These are phyloP conservation scores for Leccinum subspadiceum DNA, from an alignment of 1,284 basidiomycete genomes.

Conservation along the genomic window DNA sequence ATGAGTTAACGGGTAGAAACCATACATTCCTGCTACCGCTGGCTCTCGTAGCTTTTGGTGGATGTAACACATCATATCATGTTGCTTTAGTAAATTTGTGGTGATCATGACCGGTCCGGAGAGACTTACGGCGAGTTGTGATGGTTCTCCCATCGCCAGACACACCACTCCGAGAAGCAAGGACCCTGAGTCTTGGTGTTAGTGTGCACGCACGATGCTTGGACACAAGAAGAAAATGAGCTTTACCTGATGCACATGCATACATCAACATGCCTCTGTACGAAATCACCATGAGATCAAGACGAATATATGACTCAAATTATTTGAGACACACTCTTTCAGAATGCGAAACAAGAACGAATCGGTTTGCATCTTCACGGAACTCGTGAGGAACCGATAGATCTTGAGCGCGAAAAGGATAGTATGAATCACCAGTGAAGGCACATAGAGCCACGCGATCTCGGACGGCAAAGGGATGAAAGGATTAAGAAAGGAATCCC, in stretches of 20 bases:
- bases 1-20: conserved; percentile 6
- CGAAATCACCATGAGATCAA: neutral
- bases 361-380: conserved; percentile 13
- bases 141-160: neutral
- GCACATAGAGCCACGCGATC: conserved; percentile 16
- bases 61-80: neutral
- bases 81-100: neutral
- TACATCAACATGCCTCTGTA: conserved; percentile 25
- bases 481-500: neutral
- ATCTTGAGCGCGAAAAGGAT: conserved; percentile 19
- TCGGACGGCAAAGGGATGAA: neutral
- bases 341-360: conserved; percentile 19
- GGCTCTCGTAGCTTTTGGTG: neutral
- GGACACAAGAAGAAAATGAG: conserved; percentile 14
- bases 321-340: conserved; percentile 15
- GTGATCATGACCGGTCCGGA: neutral
- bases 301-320: neutral
- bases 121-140: neutral
- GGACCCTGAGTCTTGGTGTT: neutral
- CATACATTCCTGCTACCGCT: neutral
- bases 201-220: conserved; percentile 13
- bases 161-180: neutral
- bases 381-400: conserved; percentile 23
- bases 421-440: conserved; percentile 22
- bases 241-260: conserved; percentile 14